phyloP scores from a whole-genome alignment of 2,329 filamentous ascomycete genomes.

The Laburnicola sp. region DNA sequence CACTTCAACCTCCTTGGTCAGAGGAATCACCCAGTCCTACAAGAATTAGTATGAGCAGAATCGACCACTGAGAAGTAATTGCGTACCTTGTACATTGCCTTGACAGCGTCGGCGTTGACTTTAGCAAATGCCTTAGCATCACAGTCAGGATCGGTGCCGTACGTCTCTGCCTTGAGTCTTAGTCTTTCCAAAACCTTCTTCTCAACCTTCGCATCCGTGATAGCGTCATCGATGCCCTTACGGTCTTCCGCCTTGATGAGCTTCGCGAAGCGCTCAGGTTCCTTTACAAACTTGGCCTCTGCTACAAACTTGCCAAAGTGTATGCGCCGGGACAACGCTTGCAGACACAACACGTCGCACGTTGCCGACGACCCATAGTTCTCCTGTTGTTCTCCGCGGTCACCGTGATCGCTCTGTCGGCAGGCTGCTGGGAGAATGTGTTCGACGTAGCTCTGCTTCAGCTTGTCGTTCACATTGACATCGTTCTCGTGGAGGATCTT shows the following conservation, averaged over 20 bases:
- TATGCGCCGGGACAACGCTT: conserved; percentile 85
- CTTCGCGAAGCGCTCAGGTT: conserved; percentile 76
- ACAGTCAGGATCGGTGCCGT: conserved; percentile 83
- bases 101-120: conserved; percentile 80
- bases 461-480: conserved; percentile 85
- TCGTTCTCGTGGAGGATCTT: conserved; percentile 82
- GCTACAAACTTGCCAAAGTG: conserved; percentile 99
- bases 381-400: conserved; percentile 83
- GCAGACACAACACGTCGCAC: conserved; percentile 85
- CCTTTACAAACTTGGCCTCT: conserved; percentile 88
- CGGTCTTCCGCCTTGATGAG: conserved; percentile 82
- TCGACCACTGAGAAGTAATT: not conserved
- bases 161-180: conserved; percentile 86
- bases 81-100: conserved; percentile 46
- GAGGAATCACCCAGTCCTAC: conserved; percentile 82
- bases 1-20: conserved; percentile 98
- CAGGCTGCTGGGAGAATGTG: conserved; percentile 84
- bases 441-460: conserved; percentile 82
- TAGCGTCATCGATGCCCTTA: conserved; percentile 81
- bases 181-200: conserved; percentile 86
- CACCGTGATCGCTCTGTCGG: conserved; percentile 71
- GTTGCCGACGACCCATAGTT: conserved; percentile 95
- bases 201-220: conserved; percentile 88
- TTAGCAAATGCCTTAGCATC: conserved; percentile 65
- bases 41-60: not conserved